phyloP scores from a whole-genome alignment of 164 flowering plant genomes.

The Vitis rupestris region DNA sequence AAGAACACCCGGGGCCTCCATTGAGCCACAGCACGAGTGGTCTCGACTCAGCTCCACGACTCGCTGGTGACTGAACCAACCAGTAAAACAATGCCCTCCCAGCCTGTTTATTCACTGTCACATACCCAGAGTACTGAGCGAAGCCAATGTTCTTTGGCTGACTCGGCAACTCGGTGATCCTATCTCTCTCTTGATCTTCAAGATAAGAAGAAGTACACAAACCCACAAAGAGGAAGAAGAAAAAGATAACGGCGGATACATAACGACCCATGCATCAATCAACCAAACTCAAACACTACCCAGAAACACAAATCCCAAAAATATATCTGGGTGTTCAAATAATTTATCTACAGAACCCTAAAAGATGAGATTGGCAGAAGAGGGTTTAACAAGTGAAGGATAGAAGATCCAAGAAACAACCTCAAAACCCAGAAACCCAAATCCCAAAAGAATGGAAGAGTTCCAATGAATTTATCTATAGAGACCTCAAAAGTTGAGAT shows the following conservation, averaged over 20 bases:
- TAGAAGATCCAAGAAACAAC: too few relatives aligned
- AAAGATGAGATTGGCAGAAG: not conserved
- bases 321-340: conserved; percentile 19
- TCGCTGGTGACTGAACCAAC: conserved; percentile 75
- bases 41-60: conserved; percentile 45
- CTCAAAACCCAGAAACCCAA: too few relatives aligned
- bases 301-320: conserved; percentile 24
- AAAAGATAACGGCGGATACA: conserved; percentile 17
- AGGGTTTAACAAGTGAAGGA: not conserved
- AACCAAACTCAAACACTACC: conserved; percentile 18
- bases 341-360: not conserved
- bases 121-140: conserved; percentile 86
- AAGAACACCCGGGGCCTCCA: conserved; percentile 99
- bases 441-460: too few relatives aligned
- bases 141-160: conserved; percentile 72
- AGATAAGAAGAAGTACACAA: conserved; percentile 15
- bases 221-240: conserved; percentile 23
- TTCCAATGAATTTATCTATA: too few relatives aligned
- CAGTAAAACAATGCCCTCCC: conserved; percentile 96
- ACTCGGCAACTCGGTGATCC: conserved; percentile 69
- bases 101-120: conserved; percentile 64
- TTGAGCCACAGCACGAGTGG: conserved; percentile 94
- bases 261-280: conserved; percentile 31
- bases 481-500: too few relatives aligned
- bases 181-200: conserved; percentile 59